Evolutionary conservation across 2,329 filamentous ascomycete genomes (phyloP), one percentile per base, ranked within the genome.

Genomic region (Diaporthe australafricana): DNA sequence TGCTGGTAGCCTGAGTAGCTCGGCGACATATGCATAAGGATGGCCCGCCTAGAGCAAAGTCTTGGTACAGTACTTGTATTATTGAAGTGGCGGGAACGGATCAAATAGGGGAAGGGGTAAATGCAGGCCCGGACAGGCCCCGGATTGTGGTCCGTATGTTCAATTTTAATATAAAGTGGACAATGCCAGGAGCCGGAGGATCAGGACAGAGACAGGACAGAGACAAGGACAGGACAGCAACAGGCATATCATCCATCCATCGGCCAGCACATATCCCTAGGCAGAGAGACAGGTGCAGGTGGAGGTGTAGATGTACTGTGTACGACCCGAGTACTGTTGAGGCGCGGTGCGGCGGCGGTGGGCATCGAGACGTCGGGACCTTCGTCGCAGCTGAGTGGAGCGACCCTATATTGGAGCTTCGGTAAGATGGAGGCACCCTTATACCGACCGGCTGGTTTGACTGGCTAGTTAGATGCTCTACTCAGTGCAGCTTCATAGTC

Each of bases 91-190:
- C 67, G 56, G 67, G 71, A 68, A 32, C 55, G 56, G 55, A 63
- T 63, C 42, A 27, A 65, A 50, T 66, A 68, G 53, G 45, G 62
- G 57, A 60, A 68, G 55, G 42, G 69, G 57, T 63, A 57, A 35
- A 63, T 45, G 55, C 69, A 73, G 72, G 72, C 32, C 68, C 69
- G 63, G 50, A 53, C 55, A 65, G 69, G 69, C 42, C 68, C 71
- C 69, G 68, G 68, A 55, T 57, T 40, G 53, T 71, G 68, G 71
- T 45, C 48, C 62, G 63, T 55, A 68, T 53, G 62, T 63, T 67
- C 52, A 53, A 71, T 71, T 70, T 71, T 73, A 73, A 73, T 71
- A 73, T 69, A 73, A 72, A 73, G 72, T 71, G 72, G 72, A 73
- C 72, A 68, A 70, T 50, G 16, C 48, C 56, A 62, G 67, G 56